Base-by-base conservation (phyloP, 257 asterid genomes). In the Prunella vulgaris region DNA sequence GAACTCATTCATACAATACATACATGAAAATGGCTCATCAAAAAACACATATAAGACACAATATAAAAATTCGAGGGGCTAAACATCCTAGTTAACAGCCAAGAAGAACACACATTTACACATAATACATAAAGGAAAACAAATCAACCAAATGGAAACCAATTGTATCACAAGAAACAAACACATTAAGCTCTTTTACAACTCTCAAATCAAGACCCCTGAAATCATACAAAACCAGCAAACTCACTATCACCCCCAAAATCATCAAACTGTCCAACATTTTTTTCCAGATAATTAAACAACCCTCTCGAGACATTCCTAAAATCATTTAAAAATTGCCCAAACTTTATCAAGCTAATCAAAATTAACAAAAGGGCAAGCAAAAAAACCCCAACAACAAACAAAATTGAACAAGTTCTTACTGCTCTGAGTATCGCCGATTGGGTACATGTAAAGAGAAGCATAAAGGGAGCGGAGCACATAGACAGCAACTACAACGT, bases 401-500 rank as follows among this genome's bases (percentile, higher is more conserved):
- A 10, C 5, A 61, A 60, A 64, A 51, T 32, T 13, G 22, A 56
- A 77, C 24, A 60, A 61, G 37, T 60, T 33, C 88, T 77, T 79
- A 90, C 97, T 66, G 65, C 71, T 72, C 28, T 73, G 79, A 56
- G 86, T 57, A 78, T 83, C 85, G 64, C 49, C 75, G 49, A 76
- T 75, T 9, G 96, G 83, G 75, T 86, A 93, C 74, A 76, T 68
- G 83, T 85, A 93, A 30, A 88, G 87, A 35, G 95, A 87, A 60
- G 79, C 70, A 78, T 85, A 93, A 35, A 88, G 88, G 30, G 92
- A 85, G 71, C 76, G 97, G 71, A 93, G 87, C 75, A 88, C 95
- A 79, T 76, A 87, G 60, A 90, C 89, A 44, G 90, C 95, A 76
- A 93, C 83, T 54, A 84, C 80, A 66, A 90, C 80, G 85, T 93